These are phyloP conservation scores for Xylaria sp. DNA, from an alignment of 2,329 filamentous ascomycete species.

Conservation along the genomic window DNA sequence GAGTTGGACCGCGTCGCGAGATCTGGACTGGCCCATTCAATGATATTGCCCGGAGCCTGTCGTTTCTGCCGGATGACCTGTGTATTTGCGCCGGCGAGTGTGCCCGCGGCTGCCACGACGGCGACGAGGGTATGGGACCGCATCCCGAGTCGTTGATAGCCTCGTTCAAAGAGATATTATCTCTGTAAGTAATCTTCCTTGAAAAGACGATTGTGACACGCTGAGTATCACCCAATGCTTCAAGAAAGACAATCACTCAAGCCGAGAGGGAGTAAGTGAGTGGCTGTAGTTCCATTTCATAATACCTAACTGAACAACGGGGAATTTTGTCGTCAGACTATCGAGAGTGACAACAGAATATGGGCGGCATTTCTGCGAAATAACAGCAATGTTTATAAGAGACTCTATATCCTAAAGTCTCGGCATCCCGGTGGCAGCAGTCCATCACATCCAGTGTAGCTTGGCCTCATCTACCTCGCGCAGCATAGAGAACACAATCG, in stretches of 20 bases:
- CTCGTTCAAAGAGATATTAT: not conserved
- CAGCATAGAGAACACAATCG: conserved; percentile 2
- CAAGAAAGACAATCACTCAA: not conserved
- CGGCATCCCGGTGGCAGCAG: not conserved
- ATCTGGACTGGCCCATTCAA: not conserved
- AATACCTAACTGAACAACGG: not conserved
- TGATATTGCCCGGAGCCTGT: not conserved
- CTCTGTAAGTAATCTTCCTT: not conserved
- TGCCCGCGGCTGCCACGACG: conserved; percentile 13
- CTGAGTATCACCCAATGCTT: not conserved
- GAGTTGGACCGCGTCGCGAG: conserved; percentile 1
- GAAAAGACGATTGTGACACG: not conserved
- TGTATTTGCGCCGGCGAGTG: conserved; percentile 16
- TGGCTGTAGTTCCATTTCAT: not conserved
- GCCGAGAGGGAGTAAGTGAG: not conserved
- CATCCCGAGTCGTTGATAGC: conserved; percentile 10
- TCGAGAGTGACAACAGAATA: not conserved
- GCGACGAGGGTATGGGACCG: conserved; percentile 19
- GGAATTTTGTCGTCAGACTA: not conserved
- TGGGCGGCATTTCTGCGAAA: not conserved
- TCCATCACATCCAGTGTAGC: conserved; percentile 22
- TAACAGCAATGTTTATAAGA: conserved; percentile 8
- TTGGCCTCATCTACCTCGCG: conserved; percentile 42
- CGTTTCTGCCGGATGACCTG: not conserved
- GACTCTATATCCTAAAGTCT: not conserved